Conservation (phyloP, 2,329 filamentous ascomycete genomes). For the Periconia sp. region DNA sequence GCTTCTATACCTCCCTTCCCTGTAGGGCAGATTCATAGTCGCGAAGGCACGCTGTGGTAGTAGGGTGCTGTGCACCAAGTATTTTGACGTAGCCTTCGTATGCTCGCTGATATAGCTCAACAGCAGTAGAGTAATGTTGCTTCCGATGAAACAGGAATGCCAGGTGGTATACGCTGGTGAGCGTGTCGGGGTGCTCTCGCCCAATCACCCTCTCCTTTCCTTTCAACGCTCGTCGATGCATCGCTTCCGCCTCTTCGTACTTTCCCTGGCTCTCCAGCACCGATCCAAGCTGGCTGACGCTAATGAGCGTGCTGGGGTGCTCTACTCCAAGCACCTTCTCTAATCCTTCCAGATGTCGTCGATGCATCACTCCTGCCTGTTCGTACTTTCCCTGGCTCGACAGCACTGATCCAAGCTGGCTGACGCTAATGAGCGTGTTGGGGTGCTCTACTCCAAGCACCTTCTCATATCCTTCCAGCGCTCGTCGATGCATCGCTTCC, state of each 20-base stretch:
- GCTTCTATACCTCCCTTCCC: no score
- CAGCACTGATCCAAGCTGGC: no score
- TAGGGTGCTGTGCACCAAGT: slow-evolving; percentile 16
- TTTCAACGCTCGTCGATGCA: slow-evolving; percentile 5
- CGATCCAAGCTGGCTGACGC: no score
- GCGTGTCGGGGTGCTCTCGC: slow-evolving; percentile 6
- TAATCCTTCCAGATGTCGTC: no score
- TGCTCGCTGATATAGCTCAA: slow-evolving; percentile 16
- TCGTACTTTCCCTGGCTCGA: no score
- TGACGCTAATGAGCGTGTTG: no score
- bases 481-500: no score
- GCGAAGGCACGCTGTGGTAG: slow-evolving; percentile 8
- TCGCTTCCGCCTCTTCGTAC: slow-evolving; percentile 8
- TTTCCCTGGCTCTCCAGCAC: no score
- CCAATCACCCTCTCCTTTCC: slow-evolving; percentile 5
- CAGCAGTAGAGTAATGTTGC: slow-evolving; percentile 12
- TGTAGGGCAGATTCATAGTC: slow-evolving; percentile 10
- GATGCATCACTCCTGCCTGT: no score
- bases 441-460: no score
- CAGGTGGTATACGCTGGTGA: slow-evolving; percentile 9
- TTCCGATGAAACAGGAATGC: slow-evolving; percentile 14
- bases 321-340: slow-evolving; percentile 6
- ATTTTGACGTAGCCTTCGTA: slow-evolving; percentile 10
- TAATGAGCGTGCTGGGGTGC: slow-evolving; percentile 8
- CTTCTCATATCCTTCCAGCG: no score